Percentiles rank a stretch among this genome's conserved stretches.
Conservation (phyloP, 2,329 filamentous ascomycete species). For the Elsinoe batatas region DNA sequence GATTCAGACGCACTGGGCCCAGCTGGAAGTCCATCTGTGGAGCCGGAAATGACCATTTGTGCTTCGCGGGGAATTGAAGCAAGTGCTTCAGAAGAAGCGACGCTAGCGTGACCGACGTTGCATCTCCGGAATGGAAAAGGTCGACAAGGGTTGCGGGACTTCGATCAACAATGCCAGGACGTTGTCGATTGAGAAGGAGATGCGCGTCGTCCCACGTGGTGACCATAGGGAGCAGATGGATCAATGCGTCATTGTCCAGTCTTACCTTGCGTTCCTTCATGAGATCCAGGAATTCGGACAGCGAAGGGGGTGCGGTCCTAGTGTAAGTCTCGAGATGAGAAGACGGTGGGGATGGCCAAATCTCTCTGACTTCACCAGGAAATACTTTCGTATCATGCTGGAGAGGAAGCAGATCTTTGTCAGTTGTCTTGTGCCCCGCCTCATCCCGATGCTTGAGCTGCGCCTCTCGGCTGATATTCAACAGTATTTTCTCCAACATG, state of each 20-base stretch:
- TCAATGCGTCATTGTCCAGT: conserved; percentile 35
- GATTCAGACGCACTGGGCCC: neutral
- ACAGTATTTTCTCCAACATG: conserved; percentile 48
- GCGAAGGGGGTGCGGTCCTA: conserved; percentile 50
- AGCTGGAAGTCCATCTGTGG: neutral
- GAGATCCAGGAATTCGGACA: conserved; percentile 48
- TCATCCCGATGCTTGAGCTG: neutral
- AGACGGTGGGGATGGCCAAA: conserved; percentile 47
- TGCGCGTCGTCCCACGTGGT: conserved; percentile 32
- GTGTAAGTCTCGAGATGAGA: conserved; percentile 56
- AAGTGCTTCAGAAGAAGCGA: conserved; percentile 33
- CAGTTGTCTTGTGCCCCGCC: neutral
- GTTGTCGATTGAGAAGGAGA: conserved; percentile 44
- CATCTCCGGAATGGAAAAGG: neutral
- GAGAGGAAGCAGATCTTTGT: conserved; percentile 17
- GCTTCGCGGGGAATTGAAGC: conserved; percentile 37
- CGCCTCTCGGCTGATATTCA: conserved; percentile 21
- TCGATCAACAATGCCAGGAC: conserved; percentile 35
- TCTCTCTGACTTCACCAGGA: conserved; percentile 52
- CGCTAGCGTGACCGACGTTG: conserved; percentile 20
- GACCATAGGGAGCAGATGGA: neutral
- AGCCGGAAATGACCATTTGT: neutral
- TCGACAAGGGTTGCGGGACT: neutral
- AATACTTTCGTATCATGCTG: conserved; percentile 22
- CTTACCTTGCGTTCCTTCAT: conserved; percentile 45